phyloP scores from a whole-genome alignment of 2,329 filamentous ascomycete genomes.

The Rutstroemia sp. region DNA sequence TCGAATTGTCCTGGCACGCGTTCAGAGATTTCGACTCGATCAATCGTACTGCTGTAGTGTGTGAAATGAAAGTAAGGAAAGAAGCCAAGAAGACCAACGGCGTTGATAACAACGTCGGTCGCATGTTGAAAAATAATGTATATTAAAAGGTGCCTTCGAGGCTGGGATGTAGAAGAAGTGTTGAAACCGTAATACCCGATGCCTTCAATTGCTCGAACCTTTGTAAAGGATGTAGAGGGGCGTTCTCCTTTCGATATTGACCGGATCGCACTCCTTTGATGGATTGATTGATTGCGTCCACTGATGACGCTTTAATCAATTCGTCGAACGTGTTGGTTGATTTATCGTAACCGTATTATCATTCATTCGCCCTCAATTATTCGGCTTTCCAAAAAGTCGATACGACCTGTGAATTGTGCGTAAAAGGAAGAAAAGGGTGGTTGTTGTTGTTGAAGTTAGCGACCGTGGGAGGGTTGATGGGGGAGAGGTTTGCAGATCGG shows the following conservation, averaged over 20 bases:
- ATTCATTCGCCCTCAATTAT: neutral
- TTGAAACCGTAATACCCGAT: constrained; percentile 1
- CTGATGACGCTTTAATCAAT: neutral
- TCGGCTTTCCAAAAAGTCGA: neutral
- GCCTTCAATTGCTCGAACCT: neutral
- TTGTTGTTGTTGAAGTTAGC: neutral
- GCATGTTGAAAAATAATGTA: constrained; percentile 19
- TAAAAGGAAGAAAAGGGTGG: neutral
- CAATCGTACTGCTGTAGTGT: constrained; percentile 20
- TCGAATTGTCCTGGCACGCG: constrained; percentile 75
- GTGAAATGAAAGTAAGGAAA: constrained; percentile 24
- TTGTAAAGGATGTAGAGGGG: neutral
- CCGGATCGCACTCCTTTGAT: neutral
- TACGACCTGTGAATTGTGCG: neutral
- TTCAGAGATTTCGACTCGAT: constrained; percentile 77
- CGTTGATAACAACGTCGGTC: constrained; percentile 21
- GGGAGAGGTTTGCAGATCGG: neutral
- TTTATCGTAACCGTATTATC: neutral
- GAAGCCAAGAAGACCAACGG: constrained; percentile 24
- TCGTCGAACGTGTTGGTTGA: neutral
- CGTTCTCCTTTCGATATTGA: neutral
- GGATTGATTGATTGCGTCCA: neutral
- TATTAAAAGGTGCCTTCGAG: constrained; percentile 20
- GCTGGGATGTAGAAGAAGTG: neutral
- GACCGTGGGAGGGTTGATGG: constrained; percentile 2